phyloP scores from a whole-genome alignment of 1,284 basidiomycete genomes.

The Irpex sp. region DNA sequence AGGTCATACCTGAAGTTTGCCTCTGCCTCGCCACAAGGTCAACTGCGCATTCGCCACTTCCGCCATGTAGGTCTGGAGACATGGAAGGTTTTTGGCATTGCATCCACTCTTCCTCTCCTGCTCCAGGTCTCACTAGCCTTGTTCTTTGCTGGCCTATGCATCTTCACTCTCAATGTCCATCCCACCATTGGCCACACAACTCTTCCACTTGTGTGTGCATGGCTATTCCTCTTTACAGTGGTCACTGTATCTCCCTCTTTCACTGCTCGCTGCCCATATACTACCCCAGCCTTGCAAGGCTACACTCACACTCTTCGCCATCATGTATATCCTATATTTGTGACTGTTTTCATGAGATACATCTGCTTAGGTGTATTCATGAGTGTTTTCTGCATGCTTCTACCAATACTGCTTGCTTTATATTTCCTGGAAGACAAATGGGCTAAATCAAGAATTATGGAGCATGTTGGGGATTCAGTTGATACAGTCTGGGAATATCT shows the following conservation, averaged over 20 bases:
- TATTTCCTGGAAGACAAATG: too few relatives aligned
- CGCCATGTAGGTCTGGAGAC: neutral
- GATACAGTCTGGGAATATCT: too few relatives aligned
- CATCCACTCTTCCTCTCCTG: constrained; percentile 13
- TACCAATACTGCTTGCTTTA: too few relatives aligned
- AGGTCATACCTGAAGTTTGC: neutral
- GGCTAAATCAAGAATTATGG: too few relatives aligned
- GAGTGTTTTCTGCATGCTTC: too few relatives aligned
- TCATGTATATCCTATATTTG: neutral
- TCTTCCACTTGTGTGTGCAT: neutral
- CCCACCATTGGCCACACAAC: neutral
- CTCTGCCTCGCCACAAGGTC: neutral
- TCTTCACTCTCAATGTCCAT: constrained; percentile 9
- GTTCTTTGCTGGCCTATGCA: constrained; percentile 15
- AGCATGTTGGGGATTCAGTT: too few relatives aligned
- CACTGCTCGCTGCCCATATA: constrained; percentile 2
- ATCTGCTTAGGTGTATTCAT: too few relatives aligned
- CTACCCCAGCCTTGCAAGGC: neutral
- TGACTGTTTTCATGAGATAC: too few relatives aligned
- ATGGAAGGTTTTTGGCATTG: constrained; percentile 12
- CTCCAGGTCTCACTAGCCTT: constrained; percentile 12
- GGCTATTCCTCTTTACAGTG: neutral
- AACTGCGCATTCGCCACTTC: constrained; percentile 6
- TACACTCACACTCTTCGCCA: neutral
- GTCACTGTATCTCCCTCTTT: neutral